A percentile compares a stretch with the other conserved stretches of the same genome.
phyloP scores from a whole-genome alignment of 768 basidiomycete species.

The Leccinum variicolor region DNA sequence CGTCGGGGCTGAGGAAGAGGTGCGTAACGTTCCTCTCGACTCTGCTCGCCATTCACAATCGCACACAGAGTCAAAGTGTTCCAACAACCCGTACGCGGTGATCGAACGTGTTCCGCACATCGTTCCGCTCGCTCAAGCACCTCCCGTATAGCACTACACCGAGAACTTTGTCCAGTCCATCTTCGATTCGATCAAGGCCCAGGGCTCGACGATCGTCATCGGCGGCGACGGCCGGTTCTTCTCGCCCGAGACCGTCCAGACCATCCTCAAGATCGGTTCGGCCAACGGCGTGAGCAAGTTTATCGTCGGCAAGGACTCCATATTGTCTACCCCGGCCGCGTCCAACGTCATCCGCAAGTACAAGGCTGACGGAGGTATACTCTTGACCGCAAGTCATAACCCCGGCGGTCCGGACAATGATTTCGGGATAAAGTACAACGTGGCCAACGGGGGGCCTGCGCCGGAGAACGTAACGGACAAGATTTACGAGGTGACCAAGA shows the following conservation, averaged over 20 bases:
- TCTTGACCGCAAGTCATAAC: slow-evolving; percentile 96
- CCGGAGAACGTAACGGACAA: slow-evolving; percentile 95
- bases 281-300: slow-evolving; percentile 91
- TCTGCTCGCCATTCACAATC: slow-evolving; percentile 16
- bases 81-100: slow-evolving; percentile 77
- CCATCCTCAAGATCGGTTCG: slow-evolving; percentile 89
- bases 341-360: slow-evolving; percentile 95
- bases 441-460: slow-evolving; percentile 95
- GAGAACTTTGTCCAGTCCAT: slow-evolving; percentile 98
- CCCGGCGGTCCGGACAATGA: slow-evolving; percentile 98
- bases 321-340: slow-evolving; percentile 95
- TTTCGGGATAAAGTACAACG: slow-evolving; percentile 99
- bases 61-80: slow-evolving; percentile 87
- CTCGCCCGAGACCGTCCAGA: slow-evolving; percentile 81
- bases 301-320: slow-evolving; percentile 87
- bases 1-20: slow-evolving; percentile 97
- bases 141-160: slow-evolving; percentile 79
- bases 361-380: slow-evolving; percentile 95
- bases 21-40: slow-evolving; percentile 25
- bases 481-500: slow-evolving; percentile 90
- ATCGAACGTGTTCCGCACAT: slow-evolving; percentile 14
- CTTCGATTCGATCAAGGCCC: slow-evolving; percentile 80
- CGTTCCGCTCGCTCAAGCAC: slow-evolving; percentile 17
- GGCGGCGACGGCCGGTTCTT: slow-evolving; percentile 98
- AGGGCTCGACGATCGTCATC: slow-evolving; percentile 84